Evolutionary conservation across 2,329 filamentous ascomycete species (phyloP).

Genomic region (Hymenoscyphus repandus): DNA sequence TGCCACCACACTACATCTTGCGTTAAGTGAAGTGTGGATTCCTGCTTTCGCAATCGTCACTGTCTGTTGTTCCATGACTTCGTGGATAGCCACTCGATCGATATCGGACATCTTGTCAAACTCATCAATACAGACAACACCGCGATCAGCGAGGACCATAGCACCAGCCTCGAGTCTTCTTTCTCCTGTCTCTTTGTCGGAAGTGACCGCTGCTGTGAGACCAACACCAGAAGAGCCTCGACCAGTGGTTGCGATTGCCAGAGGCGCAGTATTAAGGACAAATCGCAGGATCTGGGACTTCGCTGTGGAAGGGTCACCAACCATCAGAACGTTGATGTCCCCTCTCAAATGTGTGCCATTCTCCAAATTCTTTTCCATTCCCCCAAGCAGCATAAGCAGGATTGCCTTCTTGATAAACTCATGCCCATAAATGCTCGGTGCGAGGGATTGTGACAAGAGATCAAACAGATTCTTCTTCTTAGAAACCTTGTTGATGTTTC

Average conservation of each 20-base stretch:
- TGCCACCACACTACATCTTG: constrained; percentile 91
- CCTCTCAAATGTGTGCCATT: constrained; percentile 97
- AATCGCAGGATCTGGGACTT: constrained; percentile 98
- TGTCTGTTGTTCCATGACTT: constrained; percentile 99
- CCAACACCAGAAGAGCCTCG: constrained; percentile 95
- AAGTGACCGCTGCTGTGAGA: constrained; percentile 93
- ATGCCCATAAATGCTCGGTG: constrained; percentile 94
- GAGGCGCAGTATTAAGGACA: constrained; percentile 90
- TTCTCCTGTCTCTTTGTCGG: constrained; percentile 96
- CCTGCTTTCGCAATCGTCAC: constrained; percentile 98
- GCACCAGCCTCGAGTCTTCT: constrained; percentile 91
- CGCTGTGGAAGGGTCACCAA: constrained; percentile 95
- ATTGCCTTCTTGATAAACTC: constrained; percentile 98
- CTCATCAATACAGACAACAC: constrained; percentile 97
- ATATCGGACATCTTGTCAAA: constrained; percentile 99
- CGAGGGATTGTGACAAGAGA: constrained; percentile 85
- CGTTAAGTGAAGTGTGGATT: constrained; percentile 95
- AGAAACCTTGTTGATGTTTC: constrained; percentile 96
- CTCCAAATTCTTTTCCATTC: constrained; percentile 97
- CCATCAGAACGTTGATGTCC: constrained; percentile 99
- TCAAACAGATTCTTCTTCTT: constrained; percentile 95
- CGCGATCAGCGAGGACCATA: constrained; percentile 96
- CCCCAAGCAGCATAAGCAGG: constrained; percentile 86
- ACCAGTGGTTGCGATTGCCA: constrained; percentile 95
- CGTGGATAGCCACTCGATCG: constrained; percentile 96